Evolutionary conservation across 495 filamentous ascomycete genomes (phyloP).

Genomic region (Halenospora varia): DNA sequence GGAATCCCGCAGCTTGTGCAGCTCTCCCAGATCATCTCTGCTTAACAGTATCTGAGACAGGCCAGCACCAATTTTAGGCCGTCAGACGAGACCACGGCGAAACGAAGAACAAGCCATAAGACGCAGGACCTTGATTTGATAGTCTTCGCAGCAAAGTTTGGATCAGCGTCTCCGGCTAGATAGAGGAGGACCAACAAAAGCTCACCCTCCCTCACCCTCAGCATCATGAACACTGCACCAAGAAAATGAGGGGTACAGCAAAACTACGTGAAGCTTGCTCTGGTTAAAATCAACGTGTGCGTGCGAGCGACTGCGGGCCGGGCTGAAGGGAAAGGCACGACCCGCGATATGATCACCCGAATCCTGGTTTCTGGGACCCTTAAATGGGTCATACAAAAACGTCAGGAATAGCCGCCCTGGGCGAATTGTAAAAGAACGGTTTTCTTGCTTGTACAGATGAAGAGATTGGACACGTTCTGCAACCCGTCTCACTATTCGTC

Average conservation of each 20-base stretch:
- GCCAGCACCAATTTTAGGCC: neutral
- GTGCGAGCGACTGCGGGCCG: constrained; percentile 17
- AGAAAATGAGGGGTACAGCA: neutral
- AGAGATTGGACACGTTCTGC: too few species aligned
- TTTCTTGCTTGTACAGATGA: too few species aligned
- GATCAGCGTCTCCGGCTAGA: too few species aligned
- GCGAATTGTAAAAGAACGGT: neutral
- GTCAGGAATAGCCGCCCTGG: constrained; percentile 16
- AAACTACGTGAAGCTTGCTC: neutral
- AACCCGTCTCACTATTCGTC: too few species aligned
- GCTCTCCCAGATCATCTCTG: neutral
- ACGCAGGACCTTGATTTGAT: too few species aligned
- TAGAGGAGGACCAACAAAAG: too few species aligned
- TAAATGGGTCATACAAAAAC: neutral
- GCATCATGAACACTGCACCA: neutral
- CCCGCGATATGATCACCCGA: constrained; percentile 18
- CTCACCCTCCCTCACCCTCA: too few species aligned
- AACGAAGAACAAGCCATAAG: neutral
- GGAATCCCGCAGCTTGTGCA: constrained; percentile 15
- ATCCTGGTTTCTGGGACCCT: constrained; percentile 12
- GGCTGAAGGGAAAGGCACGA: constrained; percentile 16
- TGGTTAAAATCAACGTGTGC: constrained; percentile 6
- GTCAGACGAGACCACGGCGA: constrained; percentile 9
- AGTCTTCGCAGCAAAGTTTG: too few species aligned
- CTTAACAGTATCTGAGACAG: neutral